Conservation (phyloP, 495 filamentous ascomycete genomes). For the Bathelium albidoporum region DNA sequence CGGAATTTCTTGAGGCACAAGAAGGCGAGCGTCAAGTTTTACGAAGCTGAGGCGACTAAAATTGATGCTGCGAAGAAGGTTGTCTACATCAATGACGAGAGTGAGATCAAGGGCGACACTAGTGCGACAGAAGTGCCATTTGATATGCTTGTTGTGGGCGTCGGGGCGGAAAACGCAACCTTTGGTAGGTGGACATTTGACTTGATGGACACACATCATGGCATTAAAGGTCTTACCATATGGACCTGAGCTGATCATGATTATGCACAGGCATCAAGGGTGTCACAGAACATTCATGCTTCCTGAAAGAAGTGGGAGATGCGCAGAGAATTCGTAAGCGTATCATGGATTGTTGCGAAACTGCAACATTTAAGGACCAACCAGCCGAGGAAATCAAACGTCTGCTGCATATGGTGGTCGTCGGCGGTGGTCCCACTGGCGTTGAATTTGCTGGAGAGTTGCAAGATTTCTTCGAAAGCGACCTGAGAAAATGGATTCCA, state of each 20-base stretch:
- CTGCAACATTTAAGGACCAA: slow-evolving; percentile 96
- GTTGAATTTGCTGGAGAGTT: slow-evolving; percentile 98
- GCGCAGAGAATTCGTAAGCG: slow-evolving; percentile 92
- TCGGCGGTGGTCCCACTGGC: slow-evolving; percentile 94
- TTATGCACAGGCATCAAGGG: slow-evolving; percentile 63
- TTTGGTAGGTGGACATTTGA: slow-evolving; percentile 52
- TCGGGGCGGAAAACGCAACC: slow-evolving; percentile 96
- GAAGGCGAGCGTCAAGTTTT: slow-evolving; percentile 83
- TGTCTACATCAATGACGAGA: slow-evolving; percentile 80
- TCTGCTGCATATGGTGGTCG: slow-evolving; percentile 97
- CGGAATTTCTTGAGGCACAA: slow-evolving; percentile 90
- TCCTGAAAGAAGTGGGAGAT: slow-evolving; percentile 95
- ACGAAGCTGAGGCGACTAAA: slow-evolving; percentile 95
- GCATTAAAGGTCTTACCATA: too few relatives aligned
- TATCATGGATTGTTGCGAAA: slow-evolving; percentile 99
- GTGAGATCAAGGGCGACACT: slow-evolving; percentile 79
- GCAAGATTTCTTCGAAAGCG: slow-evolving; percentile 96
- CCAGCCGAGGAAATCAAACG: slow-evolving; percentile 80
- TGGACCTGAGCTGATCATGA: neutral
- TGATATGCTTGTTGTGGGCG: slow-evolving; percentile 95
- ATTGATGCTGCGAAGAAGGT: slow-evolving; percentile 88
- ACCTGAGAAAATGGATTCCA: slow-evolving; percentile 95
- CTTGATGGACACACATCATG: too few relatives aligned
- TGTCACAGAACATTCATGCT: slow-evolving; percentile 90
- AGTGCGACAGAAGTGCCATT: slow-evolving; percentile 83